Conservation (phyloP, 2,329 filamentous ascomycete genomes). For the Trichoderma sp. region DNA sequence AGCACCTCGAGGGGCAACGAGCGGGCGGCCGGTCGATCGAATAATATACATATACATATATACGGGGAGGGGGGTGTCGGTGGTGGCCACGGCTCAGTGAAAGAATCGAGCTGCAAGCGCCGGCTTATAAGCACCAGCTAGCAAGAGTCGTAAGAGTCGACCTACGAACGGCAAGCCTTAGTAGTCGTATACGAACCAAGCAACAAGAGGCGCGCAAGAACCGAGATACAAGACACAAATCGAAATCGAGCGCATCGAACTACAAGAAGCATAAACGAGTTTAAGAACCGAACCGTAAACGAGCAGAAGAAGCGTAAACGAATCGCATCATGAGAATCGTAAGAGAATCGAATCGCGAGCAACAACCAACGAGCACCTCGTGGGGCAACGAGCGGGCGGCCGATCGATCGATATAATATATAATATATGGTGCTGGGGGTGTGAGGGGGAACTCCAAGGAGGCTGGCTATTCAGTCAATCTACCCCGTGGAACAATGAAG, state of each 20-base stretch:
- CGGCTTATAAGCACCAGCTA: background rate
- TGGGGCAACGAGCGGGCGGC: background rate
- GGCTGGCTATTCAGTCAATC: background rate
- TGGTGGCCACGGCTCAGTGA: background rate
- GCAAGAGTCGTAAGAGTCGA: background rate
- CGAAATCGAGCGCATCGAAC: no score
- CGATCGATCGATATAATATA: background rate
- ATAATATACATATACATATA: background rate
- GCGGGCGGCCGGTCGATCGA: background rate
- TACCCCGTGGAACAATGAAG: background rate
- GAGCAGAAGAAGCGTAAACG: no score
- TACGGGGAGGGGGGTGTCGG: background rate
- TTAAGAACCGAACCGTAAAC: no score
- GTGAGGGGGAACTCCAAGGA: background rate
- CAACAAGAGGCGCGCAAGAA: background rate
- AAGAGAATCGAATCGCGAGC: background rate
- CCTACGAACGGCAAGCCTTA: background rate
- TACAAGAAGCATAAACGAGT: no score
- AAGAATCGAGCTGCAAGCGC: background rate
- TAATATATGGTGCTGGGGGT: background rate
- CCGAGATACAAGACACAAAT: background rate
- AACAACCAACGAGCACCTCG: background rate
- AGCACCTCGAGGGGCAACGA: slow-evolving; percentile 2
- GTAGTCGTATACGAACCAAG: background rate
- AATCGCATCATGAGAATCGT: no score